These are phyloP conservation scores for Arthrinium puccinioides DNA, from an alignment of 2,329 filamentous ascomycete species.

Conservation along the genomic window DNA sequence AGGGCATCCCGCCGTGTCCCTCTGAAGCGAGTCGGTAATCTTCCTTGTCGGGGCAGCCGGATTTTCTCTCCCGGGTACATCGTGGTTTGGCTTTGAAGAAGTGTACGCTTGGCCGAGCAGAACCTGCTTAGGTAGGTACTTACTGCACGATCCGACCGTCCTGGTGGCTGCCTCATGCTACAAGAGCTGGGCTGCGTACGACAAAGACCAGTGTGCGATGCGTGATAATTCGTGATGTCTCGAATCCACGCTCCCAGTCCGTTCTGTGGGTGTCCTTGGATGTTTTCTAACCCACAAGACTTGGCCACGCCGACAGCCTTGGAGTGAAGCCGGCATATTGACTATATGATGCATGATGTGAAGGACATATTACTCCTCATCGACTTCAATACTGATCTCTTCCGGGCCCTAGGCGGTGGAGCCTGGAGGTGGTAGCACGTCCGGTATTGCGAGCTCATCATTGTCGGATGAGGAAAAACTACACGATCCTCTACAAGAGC, in stretches of 20 bases:
- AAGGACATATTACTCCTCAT: constrained; percentile 23
- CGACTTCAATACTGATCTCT: constrained; percentile 37
- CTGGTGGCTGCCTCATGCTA: constrained; percentile 25
- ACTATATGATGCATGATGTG: constrained; percentile 29
- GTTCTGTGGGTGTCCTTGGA: background rate
- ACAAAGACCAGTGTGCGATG: constrained; percentile 15
- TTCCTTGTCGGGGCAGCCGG: no score
- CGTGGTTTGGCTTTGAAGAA: no score
- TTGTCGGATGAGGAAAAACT: constrained; percentile 21
- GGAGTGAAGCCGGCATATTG: constrained; percentile 29
- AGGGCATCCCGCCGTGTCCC: no score
- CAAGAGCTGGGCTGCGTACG: constrained; percentile 12
- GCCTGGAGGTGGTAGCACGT: constrained; percentile 33
- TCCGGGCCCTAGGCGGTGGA: constrained; percentile 41
- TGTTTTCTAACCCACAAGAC: no score
- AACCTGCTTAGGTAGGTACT: no score
- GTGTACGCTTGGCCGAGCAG: no score
- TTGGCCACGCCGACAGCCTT: no score
- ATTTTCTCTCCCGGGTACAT: no score
- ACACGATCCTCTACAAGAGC: constrained; percentile 15
- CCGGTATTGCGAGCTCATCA: constrained; percentile 36
- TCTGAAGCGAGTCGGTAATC: no score
- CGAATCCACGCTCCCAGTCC: constrained; percentile 13
- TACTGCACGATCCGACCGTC: no score
- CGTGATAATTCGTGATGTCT: constrained; percentile 18